phyloP scores from a whole-genome alignment of 495 filamentous ascomycete genomes.

The Physcia stellaris region DNA sequence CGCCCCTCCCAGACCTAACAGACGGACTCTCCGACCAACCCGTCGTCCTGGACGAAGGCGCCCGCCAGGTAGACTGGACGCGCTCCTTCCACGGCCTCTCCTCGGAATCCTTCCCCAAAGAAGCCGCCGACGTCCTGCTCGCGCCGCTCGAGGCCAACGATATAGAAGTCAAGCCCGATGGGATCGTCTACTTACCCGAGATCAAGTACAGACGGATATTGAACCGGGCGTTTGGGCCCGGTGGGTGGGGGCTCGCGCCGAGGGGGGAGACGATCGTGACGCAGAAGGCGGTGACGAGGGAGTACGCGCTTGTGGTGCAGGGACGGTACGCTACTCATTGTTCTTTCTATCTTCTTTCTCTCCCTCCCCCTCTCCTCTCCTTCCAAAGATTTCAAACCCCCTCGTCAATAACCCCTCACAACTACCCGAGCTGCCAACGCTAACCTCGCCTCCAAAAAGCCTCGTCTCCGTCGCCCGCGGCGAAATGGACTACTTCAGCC shows the following conservation, averaged over 20 bases:
- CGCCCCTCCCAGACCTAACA: constrained; percentile 36
- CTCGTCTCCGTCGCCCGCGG: constrained; percentile 86
- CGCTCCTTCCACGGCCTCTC: constrained; percentile 84
- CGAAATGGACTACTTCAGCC: constrained; percentile 87
- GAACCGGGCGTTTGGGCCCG: constrained; percentile 84
- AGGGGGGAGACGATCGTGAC: constrained; percentile 85
- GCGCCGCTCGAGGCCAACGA: constrained; percentile 55
- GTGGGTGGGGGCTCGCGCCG: constrained; percentile 88
- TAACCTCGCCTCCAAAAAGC: constrained; percentile 26
- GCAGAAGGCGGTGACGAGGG: constrained; percentile 74
- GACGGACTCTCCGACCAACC: constrained; percentile 40
- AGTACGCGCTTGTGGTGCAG: constrained; percentile 84
- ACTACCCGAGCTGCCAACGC: neutral
- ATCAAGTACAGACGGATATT: constrained; percentile 95
- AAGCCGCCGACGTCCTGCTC: constrained; percentile 59
- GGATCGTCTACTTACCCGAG: constrained; percentile 91
- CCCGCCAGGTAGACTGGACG: constrained; percentile 72
- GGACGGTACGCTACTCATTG: constrained; percentile 75
- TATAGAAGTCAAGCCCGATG: constrained; percentile 93
- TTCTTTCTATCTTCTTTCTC: too few species aligned
- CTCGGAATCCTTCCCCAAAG: constrained; percentile 57
- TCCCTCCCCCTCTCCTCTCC: neutral
- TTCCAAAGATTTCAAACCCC: constrained; percentile 5
- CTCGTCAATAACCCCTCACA: neutral
- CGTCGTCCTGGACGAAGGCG: constrained; percentile 27